These are phyloP conservation scores for Larix kaempferi DNA, from an alignment of 75 land plant genomes.

Conservation along the genomic window DNA sequence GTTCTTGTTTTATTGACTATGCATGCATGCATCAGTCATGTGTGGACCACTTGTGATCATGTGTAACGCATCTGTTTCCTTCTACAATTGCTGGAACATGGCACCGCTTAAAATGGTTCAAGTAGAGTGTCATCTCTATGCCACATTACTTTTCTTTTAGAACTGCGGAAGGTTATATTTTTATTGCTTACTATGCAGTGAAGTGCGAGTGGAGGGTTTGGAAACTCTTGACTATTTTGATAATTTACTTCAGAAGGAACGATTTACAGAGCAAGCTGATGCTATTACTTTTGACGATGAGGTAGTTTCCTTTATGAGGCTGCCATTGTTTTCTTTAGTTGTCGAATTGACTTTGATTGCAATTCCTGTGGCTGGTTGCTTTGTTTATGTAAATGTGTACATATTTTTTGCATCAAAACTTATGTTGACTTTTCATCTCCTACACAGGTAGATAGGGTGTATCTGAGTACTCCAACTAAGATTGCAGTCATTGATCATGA, in stretches of 20 bases:
- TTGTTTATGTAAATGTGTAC: neutral
- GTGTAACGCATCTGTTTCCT: too few relatives aligned
- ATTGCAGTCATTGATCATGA: slow-evolving; percentile 70
- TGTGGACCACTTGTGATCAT: too few relatives aligned
- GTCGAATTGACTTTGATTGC: neutral
- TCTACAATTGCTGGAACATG: too few relatives aligned
- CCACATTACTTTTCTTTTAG: neutral
- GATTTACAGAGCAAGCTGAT: slow-evolving; percentile 47
- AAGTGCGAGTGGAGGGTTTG: slow-evolving; percentile 47
- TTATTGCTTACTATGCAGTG: slow-evolving; percentile 23
- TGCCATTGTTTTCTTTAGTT: neutral
- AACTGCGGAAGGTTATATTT: neutral
- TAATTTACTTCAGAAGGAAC: slow-evolving; percentile 21
- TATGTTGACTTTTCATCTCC: neutral
- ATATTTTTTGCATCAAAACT: neutral
- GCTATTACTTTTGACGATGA: slow-evolving; percentile 48
- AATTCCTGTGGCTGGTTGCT: neutral
- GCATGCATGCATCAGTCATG: too few relatives aligned
- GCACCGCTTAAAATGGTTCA: too few relatives aligned
- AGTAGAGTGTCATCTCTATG: neutral
- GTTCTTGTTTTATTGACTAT: too few relatives aligned
- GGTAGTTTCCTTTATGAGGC: slow-evolving; percentile 13
- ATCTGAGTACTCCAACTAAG: slow-evolving; percentile 40
- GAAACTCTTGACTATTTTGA: slow-evolving; percentile 45
- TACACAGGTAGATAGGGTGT: slow-evolving; percentile 8